Percentiles rank a stretch among this genome's conserved stretches.
These are phyloP conservation scores for Aspergillus campestris DNA, from an alignment of 495 filamentous ascomycete genomes.

Conservation along the genomic window DNA sequence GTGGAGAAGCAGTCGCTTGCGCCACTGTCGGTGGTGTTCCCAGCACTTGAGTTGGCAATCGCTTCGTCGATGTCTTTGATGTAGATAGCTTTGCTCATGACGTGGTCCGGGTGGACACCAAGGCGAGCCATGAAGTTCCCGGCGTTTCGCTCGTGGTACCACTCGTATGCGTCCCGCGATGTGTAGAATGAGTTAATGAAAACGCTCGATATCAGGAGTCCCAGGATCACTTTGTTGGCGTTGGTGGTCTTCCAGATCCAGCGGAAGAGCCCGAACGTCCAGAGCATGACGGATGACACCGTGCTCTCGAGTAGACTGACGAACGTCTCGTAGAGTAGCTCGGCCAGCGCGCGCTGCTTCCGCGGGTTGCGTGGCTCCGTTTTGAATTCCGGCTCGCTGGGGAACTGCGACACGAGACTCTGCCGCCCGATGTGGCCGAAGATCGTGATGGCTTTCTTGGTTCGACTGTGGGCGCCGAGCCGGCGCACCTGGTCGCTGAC, in stretches of 20 bases:
- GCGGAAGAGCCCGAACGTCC: conserved; percentile 53
- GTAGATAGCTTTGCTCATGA: conserved; percentile 81
- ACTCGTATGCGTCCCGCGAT: conserved; percentile 55
- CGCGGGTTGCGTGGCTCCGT: conserved; percentile 46
- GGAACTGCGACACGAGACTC: conserved; percentile 56
- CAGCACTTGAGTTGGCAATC: conserved; percentile 36
- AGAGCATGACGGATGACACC: conserved; percentile 64
- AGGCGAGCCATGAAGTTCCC: conserved; percentile 68
- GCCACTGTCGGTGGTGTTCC: conserved; percentile 22
- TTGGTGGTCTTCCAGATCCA: conserved; percentile 60
- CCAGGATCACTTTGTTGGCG: conserved; percentile 67
- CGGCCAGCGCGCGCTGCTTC: conserved; percentile 54
- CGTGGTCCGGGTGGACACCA: conserved; percentile 66
- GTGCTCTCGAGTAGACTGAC: conserved; percentile 61
- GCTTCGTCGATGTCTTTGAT: conserved; percentile 72
- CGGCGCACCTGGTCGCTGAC: conserved; percentile 79
- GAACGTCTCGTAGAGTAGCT: conserved; percentile 61
- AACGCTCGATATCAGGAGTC: conserved; percentile 56
- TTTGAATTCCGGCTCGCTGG: conserved; percentile 31
- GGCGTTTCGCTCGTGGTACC: conserved; percentile 82
- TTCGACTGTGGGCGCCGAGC: conserved; percentile 68
- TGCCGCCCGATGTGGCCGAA: conserved; percentile 82
- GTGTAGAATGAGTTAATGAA: conserved; percentile 64
- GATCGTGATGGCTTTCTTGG: conserved; percentile 82
- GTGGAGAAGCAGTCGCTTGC: conserved; percentile 36